phyloP scores from a whole-genome alignment of 495 filamentous ascomycete genomes.

The Hypoxylon crocopeplum region DNA sequence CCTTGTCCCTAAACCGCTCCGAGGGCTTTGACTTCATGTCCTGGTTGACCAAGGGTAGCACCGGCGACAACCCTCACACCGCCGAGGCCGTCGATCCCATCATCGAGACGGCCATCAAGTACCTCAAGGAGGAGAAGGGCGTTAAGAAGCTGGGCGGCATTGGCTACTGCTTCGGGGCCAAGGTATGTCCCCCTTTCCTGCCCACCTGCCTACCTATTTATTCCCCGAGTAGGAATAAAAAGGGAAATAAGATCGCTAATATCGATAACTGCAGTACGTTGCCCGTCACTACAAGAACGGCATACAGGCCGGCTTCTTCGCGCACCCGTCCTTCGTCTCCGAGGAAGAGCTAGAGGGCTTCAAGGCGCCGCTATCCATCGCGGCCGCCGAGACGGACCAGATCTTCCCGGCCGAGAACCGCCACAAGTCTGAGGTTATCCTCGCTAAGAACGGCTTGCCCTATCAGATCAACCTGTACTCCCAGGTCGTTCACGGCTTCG shows the following conservation, averaged over 20 bases:
- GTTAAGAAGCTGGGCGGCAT: constrained; percentile 72
- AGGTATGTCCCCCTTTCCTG: constrained; percentile 44
- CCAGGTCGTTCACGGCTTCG: constrained; percentile 79
- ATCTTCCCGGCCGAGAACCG: constrained; percentile 83
- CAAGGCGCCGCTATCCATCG: constrained; percentile 74
- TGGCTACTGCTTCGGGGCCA: constrained; percentile 82
- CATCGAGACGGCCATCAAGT: constrained; percentile 53
- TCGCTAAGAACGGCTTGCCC: constrained; percentile 65
- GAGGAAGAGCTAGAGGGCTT: constrained; percentile 77
- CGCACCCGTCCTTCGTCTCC: constrained; percentile 79
- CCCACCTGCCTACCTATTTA: no score
- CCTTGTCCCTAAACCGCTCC: constrained; percentile 62
- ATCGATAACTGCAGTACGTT: constrained; percentile 47
- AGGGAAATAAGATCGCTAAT: constrained; percentile 2
- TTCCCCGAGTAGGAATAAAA: neutral
- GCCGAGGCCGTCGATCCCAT: constrained; percentile 61
- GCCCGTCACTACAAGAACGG: constrained; percentile 54
- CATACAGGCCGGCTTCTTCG: constrained; percentile 68
- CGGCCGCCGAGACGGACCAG: constrained; percentile 77
- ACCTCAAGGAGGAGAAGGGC: constrained; percentile 55
- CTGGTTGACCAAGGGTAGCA: constrained; percentile 62
- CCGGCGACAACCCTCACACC: constrained; percentile 65
- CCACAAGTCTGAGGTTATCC: constrained; percentile 59
- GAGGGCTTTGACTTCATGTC: constrained; percentile 62
- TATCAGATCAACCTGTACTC: constrained; percentile 87